These are phyloP conservation scores for Fusarium armeniacum DNA, from an alignment of 2,329 filamentous ascomycete genomes.

Conservation along the genomic window DNA sequence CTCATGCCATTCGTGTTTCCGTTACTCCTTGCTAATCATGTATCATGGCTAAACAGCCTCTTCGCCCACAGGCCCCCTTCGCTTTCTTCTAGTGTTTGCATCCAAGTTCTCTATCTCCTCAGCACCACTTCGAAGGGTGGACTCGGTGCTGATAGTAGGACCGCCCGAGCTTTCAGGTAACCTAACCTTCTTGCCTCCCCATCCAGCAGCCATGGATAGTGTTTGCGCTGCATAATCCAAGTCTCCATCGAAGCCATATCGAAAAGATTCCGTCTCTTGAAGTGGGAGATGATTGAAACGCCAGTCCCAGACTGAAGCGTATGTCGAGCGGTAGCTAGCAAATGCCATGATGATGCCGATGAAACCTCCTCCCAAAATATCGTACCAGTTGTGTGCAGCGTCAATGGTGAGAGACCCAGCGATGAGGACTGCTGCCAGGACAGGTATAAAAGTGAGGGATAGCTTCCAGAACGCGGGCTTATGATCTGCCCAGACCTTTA, in stretches of 20 bases:
- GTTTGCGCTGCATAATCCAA: slow-evolving; percentile 43
- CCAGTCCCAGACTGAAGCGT: slow-evolving; percentile 78
- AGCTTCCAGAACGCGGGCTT: slow-evolving; percentile 78
- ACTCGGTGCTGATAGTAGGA: slow-evolving; percentile 21
- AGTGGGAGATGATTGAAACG: slow-evolving; percentile 77
- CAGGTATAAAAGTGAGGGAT: slow-evolving; percentile 67
- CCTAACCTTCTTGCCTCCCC: slow-evolving; percentile 46
- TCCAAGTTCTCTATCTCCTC: slow-evolving; percentile 40
- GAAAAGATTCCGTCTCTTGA: slow-evolving; percentile 55
- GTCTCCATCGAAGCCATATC: slow-evolving; percentile 39
- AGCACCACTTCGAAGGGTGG: slow-evolving; percentile 35
- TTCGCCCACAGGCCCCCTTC: slow-evolving; percentile 33
- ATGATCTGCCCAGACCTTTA: slow-evolving; percentile 77
- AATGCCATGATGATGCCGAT: slow-evolving; percentile 76
- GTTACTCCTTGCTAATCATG: background rate
- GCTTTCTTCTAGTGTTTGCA: slow-evolving; percentile 34
- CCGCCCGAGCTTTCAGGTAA: slow-evolving; percentile 25
- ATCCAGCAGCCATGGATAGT: slow-evolving; percentile 46
- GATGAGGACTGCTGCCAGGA: slow-evolving; percentile 72
- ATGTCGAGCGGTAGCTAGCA: slow-evolving; percentile 74
- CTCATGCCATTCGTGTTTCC: background rate
- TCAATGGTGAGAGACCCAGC: slow-evolving; percentile 74
- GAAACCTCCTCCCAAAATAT: slow-evolving; percentile 72
- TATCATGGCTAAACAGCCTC: slow-evolving; percentile 30
- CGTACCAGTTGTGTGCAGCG: slow-evolving; percentile 78